Evolutionary conservation across 805 yeast species (phyloP).

Genomic region (Metschnikowia cerradonensis): DNA sequence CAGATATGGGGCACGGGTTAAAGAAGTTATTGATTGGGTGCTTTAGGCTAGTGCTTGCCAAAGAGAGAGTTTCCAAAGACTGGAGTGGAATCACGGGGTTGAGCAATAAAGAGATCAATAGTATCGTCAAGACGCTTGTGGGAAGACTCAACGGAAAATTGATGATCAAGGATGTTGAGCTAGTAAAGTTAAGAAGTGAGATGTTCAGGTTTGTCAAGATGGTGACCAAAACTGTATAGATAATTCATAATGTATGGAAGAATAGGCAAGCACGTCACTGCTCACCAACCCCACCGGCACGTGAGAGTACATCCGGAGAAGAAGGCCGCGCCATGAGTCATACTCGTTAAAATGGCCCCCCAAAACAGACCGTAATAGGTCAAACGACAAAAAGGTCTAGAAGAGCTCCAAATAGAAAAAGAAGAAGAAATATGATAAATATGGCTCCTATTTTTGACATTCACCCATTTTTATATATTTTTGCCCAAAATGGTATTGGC

Average conservation of each 20-base stretch:
- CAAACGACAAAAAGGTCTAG: not conserved
- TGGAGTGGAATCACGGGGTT: conserved; percentile 39
- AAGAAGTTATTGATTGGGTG: conserved; percentile 41
- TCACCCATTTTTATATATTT: too few species aligned
- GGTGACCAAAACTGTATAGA: conserved; percentile 29
- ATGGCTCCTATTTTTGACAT: not conserved
- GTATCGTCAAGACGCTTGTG: conserved; percentile 33
- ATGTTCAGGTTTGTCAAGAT: conserved; percentile 40
- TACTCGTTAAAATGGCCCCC: not conserved
- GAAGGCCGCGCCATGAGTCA: not conserved
- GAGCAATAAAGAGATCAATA: conserved; percentile 31
- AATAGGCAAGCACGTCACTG: not conserved
- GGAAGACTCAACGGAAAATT: conserved; percentile 40
- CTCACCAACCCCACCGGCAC: not conserved
- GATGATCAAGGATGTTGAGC: conserved; percentile 33
- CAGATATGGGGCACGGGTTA: conserved; percentile 41
- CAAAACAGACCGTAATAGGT: not conserved
- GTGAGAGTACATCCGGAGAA: not conserved
- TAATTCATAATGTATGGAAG: not conserved
- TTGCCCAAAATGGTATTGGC: not conserved
- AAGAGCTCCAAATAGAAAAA: not conserved
- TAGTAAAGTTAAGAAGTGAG: conserved; percentile 35
- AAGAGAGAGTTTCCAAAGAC: conserved; percentile 26
- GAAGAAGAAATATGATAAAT: too few species aligned
- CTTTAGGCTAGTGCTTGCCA: conserved; percentile 34